phyloP scores from a whole-genome alignment of 169 alveolate genomes.

The Plasmodium reichenowi region DNA sequence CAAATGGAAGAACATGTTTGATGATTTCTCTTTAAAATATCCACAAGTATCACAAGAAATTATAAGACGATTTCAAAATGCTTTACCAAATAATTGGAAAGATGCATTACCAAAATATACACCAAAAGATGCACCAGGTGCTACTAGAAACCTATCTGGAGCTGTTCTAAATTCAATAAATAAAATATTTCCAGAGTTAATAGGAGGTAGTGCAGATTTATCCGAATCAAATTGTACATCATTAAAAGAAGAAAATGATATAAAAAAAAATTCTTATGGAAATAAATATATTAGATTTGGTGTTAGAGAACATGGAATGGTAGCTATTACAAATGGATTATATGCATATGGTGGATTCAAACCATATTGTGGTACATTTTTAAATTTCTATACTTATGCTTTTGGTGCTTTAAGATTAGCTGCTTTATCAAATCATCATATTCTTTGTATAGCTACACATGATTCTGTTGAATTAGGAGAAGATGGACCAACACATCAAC shows the following conservation, averaged over 20 bases:
- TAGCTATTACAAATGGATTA: slow-evolving; percentile 86
- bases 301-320: slow-evolving; percentile 89
- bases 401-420: slow-evolving; percentile 86
- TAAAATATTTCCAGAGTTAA: slow-evolving; percentile 81
- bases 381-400: slow-evolving; percentile 84
- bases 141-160: slow-evolving; percentile 77
- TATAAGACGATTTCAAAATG: slow-evolving; percentile 65
- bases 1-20: slow-evolving; percentile 79
- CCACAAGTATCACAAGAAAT: slow-evolving; percentile 80
- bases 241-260: slow-evolving; percentile 56
- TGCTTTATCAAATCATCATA: slow-evolving; percentile 82
- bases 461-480: slow-evolving; percentile 88
- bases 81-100: slow-evolving; percentile 70
- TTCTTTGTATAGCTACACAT: slow-evolving; percentile 86
- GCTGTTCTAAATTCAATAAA: slow-evolving; percentile 68
- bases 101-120: slow-evolving; percentile 71
- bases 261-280: slow-evolving; percentile 29
- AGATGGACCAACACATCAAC: slow-evolving; percentile 91
- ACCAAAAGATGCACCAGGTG: slow-evolving; percentile 43
- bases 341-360: slow-evolving; percentile 83
- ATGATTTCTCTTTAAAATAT: slow-evolving; percentile 67
- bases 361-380: slow-evolving; percentile 86
- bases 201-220: slow-evolving; percentile 88
- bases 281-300: slow-evolving; percentile 81
- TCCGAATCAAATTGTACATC: slow-evolving; percentile 83